A percentile compares a stretch with the other conserved stretches of the same genome.
These are phyloP conservation scores for Harringtonia aguacate DNA, from an alignment of 2,329 filamentous ascomycete genomes.

Conservation along the genomic window DNA sequence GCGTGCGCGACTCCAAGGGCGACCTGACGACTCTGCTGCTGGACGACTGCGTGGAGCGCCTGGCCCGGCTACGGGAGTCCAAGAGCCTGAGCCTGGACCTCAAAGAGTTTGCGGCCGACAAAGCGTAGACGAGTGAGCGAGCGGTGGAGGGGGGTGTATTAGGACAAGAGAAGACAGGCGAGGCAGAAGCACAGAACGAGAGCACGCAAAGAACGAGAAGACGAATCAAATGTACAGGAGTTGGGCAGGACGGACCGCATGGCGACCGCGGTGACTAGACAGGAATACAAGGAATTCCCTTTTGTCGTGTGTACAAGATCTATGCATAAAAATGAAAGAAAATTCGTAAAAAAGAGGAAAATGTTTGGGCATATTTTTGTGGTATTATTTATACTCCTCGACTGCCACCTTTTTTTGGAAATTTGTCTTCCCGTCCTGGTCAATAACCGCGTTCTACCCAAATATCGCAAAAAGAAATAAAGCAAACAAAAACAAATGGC, in stretches of 20 bases:
- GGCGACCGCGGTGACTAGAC: too few relatives aligned
- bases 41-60: slow-evolving; percentile 10
- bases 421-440: not conserved
- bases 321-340: not conserved
- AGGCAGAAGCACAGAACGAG: too few relatives aligned
- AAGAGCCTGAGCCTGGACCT: slow-evolving; percentile 10
- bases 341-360: not conserved
- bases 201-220: too few relatives aligned
- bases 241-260: too few relatives aligned
- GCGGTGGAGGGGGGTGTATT: too few relatives aligned
- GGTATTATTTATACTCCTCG: too few relatives aligned
- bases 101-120: not conserved
- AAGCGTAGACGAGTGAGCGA: not conserved
- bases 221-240: too few relatives aligned
- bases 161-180: not conserved
- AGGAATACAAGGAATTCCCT: too few relatives aligned
- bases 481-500: not conserved
- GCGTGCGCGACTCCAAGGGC: slow-evolving; percentile 14
- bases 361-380: too few relatives aligned
- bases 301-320: too few relatives aligned
- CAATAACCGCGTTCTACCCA: too few relatives aligned
- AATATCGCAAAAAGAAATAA: not conserved
- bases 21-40: slow-evolving; percentile 12
- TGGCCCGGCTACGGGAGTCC: slow-evolving; percentile 8
- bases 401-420: too few relatives aligned